phyloP scores from a whole-genome alignment of 345 rosid genomes.

The Eucalyptus tenuipes region DNA sequence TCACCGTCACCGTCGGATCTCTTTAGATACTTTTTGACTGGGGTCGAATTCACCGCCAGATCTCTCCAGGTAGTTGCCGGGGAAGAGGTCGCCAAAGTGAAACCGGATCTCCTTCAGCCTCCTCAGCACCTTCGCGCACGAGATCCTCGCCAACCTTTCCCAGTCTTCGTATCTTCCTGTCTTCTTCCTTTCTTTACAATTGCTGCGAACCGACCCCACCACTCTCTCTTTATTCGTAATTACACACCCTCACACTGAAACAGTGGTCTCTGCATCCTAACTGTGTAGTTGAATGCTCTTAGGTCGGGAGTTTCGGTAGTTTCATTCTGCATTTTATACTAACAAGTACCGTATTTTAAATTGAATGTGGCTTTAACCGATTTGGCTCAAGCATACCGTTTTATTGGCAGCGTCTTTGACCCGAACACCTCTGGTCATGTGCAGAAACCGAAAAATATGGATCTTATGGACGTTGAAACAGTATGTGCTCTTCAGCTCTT shows the following conservation, averaged over 20 bases:
- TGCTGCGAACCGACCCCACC: accelerated
- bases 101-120: too few species aligned
- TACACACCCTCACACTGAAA: neutral
- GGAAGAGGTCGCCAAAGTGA: too few species aligned
- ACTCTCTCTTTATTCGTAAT: neutral
- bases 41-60: too few species aligned
- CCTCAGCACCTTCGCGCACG: too few species aligned
- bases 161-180: too few species aligned
- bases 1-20: too few species aligned
- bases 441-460: slow-evolving; percentile 78
- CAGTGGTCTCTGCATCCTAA: neutral
- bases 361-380: slow-evolving; percentile 56
- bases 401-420: slow-evolving; percentile 80
- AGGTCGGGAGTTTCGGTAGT: too few species aligned
- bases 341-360: neutral
- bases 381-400: slow-evolving; percentile 63
- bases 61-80: too few species aligned
- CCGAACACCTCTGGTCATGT: slow-evolving; percentile 50
- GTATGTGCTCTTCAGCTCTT: slow-evolving; percentile 21
- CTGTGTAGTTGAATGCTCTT: neutral
- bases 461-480: slow-evolving; percentile 78
- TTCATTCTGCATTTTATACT: too few species aligned
- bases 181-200: too few species aligned
- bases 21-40: too few species aligned
- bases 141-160: too few species aligned